Evolutionary conservation across 169 alveolate species (phyloP).

Genomic region (Plasmodium inui): DNA sequence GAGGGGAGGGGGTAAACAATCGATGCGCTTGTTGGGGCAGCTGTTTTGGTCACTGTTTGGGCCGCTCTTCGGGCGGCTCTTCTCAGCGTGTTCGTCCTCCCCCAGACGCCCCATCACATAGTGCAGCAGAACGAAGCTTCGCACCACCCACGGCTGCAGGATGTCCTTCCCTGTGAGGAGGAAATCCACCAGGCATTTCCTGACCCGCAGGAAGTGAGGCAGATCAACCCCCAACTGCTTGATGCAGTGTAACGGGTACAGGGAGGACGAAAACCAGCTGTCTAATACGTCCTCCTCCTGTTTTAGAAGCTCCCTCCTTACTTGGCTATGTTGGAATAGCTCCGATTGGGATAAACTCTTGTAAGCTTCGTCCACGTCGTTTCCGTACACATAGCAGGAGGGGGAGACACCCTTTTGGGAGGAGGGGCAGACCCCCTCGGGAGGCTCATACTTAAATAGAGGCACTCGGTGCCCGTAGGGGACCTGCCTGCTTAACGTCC

Average conservation of each 20-base stretch:
- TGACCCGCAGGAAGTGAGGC: background rate
- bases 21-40: no score
- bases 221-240: constrained; percentile 1
- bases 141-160: constrained; percentile 39
- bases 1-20: background rate
- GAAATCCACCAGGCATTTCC: constrained; percentile 18
- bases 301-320: constrained; percentile 25
- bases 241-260: constrained; percentile 34
- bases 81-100: background rate
- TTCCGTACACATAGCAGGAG: constrained; percentile 31
- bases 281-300: constrained; percentile 30
- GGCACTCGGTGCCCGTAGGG: constrained; percentile 42
- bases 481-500: constrained; percentile 40
- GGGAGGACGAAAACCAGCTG: constrained; percentile 53
- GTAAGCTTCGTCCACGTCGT: constrained; percentile 22
- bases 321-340: background rate
- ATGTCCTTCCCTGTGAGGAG: constrained; percentile 60
- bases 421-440: no score
- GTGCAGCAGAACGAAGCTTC: constrained; percentile 22
- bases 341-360: constrained; percentile 1
- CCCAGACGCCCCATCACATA: background rate
- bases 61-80: background rate
- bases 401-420: no score
- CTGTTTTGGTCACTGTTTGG: background rate
- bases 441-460: constrained; percentile 27